phyloP scores from a whole-genome alignment of 2,329 filamentous ascomycete genomes.

The Aspergillus texensis region DNA sequence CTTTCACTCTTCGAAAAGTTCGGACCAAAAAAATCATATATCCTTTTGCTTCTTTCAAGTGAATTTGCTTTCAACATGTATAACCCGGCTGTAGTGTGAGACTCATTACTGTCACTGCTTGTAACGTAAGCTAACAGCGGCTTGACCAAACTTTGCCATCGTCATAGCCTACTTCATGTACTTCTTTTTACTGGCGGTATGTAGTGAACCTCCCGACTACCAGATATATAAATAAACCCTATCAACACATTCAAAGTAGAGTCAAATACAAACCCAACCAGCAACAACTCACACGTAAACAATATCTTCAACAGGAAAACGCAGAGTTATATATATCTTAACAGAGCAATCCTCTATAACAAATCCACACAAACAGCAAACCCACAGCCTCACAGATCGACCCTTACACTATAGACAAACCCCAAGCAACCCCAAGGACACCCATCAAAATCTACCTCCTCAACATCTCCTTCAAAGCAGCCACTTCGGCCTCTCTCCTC shows the following conservation, averaged over 20 bases:
- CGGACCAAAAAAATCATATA: not conserved
- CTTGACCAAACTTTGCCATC: no score
- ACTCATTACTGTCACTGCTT: not conserved
- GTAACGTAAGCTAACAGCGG: no score
- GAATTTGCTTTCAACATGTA: not conserved
- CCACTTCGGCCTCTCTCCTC: not conserved
- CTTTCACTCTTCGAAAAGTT: conserved; percentile 12
- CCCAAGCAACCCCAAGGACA: not conserved
- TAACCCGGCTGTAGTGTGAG: not conserved
- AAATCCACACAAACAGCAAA: no score
- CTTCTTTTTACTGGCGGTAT: no score
- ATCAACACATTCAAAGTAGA: no score
- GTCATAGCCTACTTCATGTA: no score
- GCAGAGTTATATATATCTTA: no score
- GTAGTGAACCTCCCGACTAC: no score
- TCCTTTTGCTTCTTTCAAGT: not conserved
- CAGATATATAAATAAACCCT: no score
- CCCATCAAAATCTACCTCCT: not conserved
- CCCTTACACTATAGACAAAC: not conserved
- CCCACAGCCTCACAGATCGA: not conserved
- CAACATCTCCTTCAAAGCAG: not conserved
- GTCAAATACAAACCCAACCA: no score
- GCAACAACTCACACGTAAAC: not conserved
- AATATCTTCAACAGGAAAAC: not conserved
- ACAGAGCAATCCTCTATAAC: no score